phyloP scores from a whole-genome alignment of 768 basidiomycete species.

The Kockovaella imperatae region DNA sequence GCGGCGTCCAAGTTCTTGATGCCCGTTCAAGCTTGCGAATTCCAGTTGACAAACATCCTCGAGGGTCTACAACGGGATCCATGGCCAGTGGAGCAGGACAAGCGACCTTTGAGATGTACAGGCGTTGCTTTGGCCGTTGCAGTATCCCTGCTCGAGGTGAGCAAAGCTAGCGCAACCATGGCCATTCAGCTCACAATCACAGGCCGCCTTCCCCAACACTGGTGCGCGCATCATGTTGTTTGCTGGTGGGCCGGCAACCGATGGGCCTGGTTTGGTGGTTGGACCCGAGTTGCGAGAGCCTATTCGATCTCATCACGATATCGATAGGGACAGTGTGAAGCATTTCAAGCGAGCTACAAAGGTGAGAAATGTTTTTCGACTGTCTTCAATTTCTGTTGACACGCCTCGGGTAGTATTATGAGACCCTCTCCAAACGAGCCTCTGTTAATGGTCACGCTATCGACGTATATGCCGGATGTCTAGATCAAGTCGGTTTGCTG shows the following conservation, averaged over 20 bases:
- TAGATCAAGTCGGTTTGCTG: conserved; percentile 92
- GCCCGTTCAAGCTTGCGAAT: conserved; percentile 86
- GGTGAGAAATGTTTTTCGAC: conserved; percentile 50
- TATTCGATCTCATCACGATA: conserved; percentile 97
- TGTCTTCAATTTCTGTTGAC: too few species aligned
- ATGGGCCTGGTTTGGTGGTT: conserved; percentile 95
- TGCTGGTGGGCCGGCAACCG: conserved; percentile 87
- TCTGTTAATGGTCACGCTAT: conserved; percentile 92
- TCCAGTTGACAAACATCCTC: conserved; percentile 86
- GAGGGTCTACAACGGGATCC: conserved; percentile 82
- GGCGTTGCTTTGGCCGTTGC: conserved; percentile 92
- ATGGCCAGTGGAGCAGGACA: conserved; percentile 95
- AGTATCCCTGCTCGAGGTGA: conserved; percentile 77
- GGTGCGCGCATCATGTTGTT: conserved; percentile 96
- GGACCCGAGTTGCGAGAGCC: conserved; percentile 92
- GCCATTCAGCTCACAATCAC: neutral
- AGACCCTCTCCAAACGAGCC: conserved; percentile 81
- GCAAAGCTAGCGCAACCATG: conserved; percentile 12
- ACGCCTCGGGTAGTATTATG: conserved; percentile 88
- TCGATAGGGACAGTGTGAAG: conserved; percentile 91
- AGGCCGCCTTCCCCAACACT: conserved; percentile 88
- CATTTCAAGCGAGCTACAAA: conserved; percentile 95
- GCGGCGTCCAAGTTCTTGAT: conserved; percentile 64
- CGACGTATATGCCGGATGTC: conserved; percentile 91
- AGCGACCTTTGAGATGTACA: conserved; percentile 84